phyloP scores from a whole-genome alignment of 352 stramenopile species.

The Globisporangium sylvaticum region DNA sequence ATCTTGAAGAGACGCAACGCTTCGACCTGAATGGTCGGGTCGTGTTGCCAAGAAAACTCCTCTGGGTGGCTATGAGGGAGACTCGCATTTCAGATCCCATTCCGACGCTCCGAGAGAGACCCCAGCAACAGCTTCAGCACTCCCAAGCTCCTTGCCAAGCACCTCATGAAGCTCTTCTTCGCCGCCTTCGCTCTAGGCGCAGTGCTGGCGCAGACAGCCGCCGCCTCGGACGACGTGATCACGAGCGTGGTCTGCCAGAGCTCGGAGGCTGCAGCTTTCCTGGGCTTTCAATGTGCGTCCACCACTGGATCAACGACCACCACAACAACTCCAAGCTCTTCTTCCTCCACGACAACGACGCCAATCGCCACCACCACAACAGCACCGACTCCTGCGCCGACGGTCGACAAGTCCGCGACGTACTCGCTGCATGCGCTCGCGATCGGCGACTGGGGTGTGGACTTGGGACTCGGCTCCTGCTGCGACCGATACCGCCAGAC shows the following conservation, averaged over 20 bases:
- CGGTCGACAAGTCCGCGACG: conserved; percentile 32
- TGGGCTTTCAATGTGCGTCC: conserved; percentile 43
- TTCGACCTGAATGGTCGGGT: neutral
- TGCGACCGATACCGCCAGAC: conserved; percentile 71
- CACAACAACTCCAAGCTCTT: neutral
- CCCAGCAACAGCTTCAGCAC: neutral
- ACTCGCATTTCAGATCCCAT: neutral
- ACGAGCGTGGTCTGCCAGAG: conserved; percentile 39
- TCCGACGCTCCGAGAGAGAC: neutral
- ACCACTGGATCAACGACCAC: conserved; percentile 4
- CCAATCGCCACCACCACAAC: conserved; percentile 13
- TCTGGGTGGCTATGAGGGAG: too few relatives aligned
- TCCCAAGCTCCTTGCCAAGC: too few relatives aligned
- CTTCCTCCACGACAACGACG: conserved; percentile 10
- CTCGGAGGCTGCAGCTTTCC: conserved; percentile 29
- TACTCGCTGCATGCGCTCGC: conserved; percentile 61
- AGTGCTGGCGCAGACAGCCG: conserved; percentile 10
- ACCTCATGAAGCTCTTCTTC: conserved; percentile 12
- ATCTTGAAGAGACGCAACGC: neutral
- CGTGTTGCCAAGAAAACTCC: too few relatives aligned
- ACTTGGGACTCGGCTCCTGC: conserved; percentile 59
- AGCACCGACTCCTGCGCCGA: conserved; percentile 15
- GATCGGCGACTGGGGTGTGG: conserved; percentile 68
- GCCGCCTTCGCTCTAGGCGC: neutral
- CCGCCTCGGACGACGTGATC: conserved; percentile 28